phyloP scores from a whole-genome alignment of 1,139 yeast species.

The Diutina neorugosa region DNA sequence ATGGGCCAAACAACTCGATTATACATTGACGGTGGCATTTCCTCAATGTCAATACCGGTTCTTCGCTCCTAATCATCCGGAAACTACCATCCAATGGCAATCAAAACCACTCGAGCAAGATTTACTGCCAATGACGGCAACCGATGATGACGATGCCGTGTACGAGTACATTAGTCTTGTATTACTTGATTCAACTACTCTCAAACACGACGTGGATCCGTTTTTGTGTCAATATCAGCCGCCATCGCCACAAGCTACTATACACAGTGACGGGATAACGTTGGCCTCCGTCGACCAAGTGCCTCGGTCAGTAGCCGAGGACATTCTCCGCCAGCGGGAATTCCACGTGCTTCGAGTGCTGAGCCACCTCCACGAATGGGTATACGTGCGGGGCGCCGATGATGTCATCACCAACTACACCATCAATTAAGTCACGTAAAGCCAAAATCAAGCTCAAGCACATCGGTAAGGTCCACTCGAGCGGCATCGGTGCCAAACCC shows the following conservation, averaged over 20 bases:
- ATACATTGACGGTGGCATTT: neutral
- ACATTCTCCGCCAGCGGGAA: neutral
- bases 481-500: neutral
- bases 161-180: conserved; percentile 1
- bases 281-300: neutral
- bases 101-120: neutral
- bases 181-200: neutral
- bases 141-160: neutral
- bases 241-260: neutral
- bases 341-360: neutral
- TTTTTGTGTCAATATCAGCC: neutral
- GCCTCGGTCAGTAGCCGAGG: neutral
- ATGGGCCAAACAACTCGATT: neutral
- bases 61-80: neutral
- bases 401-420: neutral
- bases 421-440: neutral
- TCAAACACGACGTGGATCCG: neutral
- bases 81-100: neutral
- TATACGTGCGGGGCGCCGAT: neutral
- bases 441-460: neutral
- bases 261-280: neutral
- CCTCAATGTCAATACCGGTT: neutral
- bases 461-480: neutral
- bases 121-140: neutral
- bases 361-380: neutral